A percentile compares a stretch with the other conserved stretches of the same genome.
Conservation (phyloP, 768 basidiomycete species). For the Cystofilobasidium macerans region DNA sequence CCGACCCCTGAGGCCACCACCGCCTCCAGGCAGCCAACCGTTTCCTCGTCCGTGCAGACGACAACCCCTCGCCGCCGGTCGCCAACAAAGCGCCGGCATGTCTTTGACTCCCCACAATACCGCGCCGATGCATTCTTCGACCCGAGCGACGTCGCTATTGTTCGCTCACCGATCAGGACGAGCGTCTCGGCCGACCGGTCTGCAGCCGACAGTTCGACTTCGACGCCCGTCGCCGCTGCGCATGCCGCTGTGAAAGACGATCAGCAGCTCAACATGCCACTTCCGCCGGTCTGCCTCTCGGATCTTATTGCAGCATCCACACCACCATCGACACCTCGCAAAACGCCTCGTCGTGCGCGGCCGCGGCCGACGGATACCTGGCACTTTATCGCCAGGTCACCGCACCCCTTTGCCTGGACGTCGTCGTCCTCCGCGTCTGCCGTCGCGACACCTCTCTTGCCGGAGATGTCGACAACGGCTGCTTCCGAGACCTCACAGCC, state of each 20-base stretch:
- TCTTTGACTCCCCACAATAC: constrained; percentile 5
- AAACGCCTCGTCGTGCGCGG: background rate
- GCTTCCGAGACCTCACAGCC: background rate
- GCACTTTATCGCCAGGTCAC: constrained; percentile 8
- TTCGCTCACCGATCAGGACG: background rate
- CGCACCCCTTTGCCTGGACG: background rate
- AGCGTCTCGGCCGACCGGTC: background rate
- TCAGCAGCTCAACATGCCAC: background rate
- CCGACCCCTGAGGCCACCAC: background rate
- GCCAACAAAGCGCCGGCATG: background rate
- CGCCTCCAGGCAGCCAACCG: background rate
- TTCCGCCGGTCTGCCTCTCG: background rate
- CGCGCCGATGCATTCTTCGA: constrained; percentile 15
- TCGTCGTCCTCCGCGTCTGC: background rate
- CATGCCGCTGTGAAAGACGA: background rate
- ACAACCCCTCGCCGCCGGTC: background rate
- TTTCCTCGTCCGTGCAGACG: background rate
- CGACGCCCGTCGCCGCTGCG: background rate
- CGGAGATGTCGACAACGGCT: background rate
- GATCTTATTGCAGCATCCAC: constrained; percentile 4
- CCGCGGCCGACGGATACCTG: constrained; percentile 11
- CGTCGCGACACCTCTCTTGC: background rate
- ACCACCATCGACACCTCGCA: background rate
- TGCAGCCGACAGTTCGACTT: too few species aligned
- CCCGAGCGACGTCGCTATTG: background rate